Conservation (phyloP, 2,329 filamentous ascomycete species). For the Pseudocercospora cruenta region DNA sequence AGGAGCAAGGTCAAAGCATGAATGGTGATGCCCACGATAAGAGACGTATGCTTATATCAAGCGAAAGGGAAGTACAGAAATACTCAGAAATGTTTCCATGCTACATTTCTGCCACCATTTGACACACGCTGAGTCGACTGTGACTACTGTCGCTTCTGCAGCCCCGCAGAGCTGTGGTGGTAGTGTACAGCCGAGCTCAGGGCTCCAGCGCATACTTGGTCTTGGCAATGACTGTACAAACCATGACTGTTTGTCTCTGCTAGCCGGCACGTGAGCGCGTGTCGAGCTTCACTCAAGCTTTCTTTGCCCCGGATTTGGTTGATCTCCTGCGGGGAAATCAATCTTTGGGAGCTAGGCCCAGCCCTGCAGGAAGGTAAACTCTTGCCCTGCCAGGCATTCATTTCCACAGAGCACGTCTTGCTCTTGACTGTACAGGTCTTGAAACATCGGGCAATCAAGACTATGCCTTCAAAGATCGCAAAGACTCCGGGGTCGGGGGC, state of each 20-base stretch:
- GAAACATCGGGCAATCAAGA: neutral
- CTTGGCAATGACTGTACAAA: too few relatives aligned
- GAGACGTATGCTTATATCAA: neutral
- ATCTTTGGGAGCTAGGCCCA: neutral
- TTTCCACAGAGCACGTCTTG: neutral
- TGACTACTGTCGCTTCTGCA: neutral
- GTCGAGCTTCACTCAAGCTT: neutral
- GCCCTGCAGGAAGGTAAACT: neutral
- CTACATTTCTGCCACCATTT: neutral
- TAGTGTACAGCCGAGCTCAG: neutral
- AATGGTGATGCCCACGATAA: neutral
- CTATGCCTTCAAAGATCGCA: neutral
- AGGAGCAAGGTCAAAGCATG: neutral
- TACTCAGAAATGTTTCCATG: neutral
- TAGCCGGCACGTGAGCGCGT: neutral
- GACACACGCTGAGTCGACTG: neutral
- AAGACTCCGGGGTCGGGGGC: neutral
- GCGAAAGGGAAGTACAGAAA: neutral
- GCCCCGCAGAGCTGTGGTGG: neutral
- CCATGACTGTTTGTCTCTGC: neutral
- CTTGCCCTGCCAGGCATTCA: neutral
- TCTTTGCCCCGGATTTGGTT: neutral
- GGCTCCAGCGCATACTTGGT: neutral
- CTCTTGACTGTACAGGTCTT: neutral
- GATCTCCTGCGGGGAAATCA: neutral